Evolutionary conservation across 352 stramenopile species (phyloP).

Genomic region (Peronosclerospora sorghi): DNA sequence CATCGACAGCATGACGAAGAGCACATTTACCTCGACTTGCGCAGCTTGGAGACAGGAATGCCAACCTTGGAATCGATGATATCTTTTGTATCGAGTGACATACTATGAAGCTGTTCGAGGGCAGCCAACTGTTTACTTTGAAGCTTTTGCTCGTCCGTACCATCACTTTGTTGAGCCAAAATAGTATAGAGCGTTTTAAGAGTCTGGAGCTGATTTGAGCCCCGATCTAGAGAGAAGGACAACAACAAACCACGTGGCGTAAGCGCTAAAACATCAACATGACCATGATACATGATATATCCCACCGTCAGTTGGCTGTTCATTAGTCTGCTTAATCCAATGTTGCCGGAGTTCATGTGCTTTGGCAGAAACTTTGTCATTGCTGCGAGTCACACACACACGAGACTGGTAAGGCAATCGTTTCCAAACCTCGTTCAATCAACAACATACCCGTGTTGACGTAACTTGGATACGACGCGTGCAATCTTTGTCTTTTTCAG

Average conservation of each 20-base stretch:
- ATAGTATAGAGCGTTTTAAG: slow-evolving; percentile 42
- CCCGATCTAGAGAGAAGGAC: slow-evolving; percentile 7
- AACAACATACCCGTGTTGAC: slow-evolving; percentile 57
- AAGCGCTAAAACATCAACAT: neutral
- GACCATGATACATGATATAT: neutral
- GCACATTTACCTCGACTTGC: slow-evolving; percentile 57
- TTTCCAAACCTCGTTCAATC: neutral
- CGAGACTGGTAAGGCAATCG: neutral
- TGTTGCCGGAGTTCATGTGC: slow-evolving; percentile 52
- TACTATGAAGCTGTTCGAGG: slow-evolving; percentile 48
- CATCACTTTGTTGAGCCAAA: slow-evolving; percentile 33
- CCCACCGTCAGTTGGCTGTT: slow-evolving; percentile 22
- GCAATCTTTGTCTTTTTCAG: slow-evolving; percentile 63
- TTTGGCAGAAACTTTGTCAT: slow-evolving; percentile 66
- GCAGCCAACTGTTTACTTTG: slow-evolving; percentile 29
- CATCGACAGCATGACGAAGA: neutral
- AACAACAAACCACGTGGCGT: neutral
- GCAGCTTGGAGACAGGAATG: slow-evolving; percentile 59
- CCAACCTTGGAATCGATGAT: slow-evolving; percentile 78
- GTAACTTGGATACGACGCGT: slow-evolving; percentile 46
- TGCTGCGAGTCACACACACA: slow-evolving; percentile 21
- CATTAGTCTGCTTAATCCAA: slow-evolving; percentile 57
- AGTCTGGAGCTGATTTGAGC: slow-evolving; percentile 26
- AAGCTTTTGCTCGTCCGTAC: slow-evolving; percentile 23
- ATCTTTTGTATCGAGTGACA: slow-evolving; percentile 55